Conservation (phyloP, 2,329 filamentous ascomycete genomes). For the Blumeria graminis region DNA sequence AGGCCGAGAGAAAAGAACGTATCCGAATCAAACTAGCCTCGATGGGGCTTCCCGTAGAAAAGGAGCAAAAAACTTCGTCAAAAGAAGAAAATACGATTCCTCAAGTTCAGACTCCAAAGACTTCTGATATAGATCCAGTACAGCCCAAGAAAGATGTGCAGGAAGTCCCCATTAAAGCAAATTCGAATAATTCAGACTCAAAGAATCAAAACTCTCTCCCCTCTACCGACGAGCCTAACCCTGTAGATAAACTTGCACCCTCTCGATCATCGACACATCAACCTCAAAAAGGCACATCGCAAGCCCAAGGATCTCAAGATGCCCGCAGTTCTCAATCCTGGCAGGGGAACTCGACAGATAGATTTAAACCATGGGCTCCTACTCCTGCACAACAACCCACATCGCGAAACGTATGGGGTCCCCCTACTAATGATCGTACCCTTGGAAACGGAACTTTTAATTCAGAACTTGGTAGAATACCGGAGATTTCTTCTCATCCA, state of each 20-base stretch:
- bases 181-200: slow-evolving; percentile 4
- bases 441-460: slow-evolving; percentile 61
- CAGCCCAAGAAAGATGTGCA: slow-evolving; percentile 1
- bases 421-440: slow-evolving; percentile 40
- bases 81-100: slow-evolving; percentile 21
- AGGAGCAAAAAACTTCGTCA: slow-evolving; percentile 26
- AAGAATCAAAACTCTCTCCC: slow-evolving; percentile 2
- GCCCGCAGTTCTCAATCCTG: slow-evolving; percentile 11
- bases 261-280: slow-evolving; percentile 7
- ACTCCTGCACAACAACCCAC: slow-evolving; percentile 19
- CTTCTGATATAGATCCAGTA: slow-evolving; percentile 2
- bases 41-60: slow-evolving; percentile 38
- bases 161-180: slow-evolving; percentile 5
- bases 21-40: slow-evolving; percentile 49
- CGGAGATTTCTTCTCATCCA: slow-evolving; percentile 13
- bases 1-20: slow-evolving; percentile 45
- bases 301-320: slow-evolving; percentile 11
- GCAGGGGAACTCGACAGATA: slow-evolving; percentile 18
- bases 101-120: slow-evolving; percentile 12
- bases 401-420: slow-evolving; percentile 46
- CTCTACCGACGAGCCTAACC: slow-evolving; percentile 4
- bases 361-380: slow-evolving; percentile 24
- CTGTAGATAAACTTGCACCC: slow-evolving; percentile 3
- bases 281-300: slow-evolving; percentile 15
- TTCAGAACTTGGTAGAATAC: slow-evolving; percentile 26